phyloP scores from a whole-genome alignment of 2,329 filamentous ascomycete genomes.

The Neophaeococcomyces aloes region DNA sequence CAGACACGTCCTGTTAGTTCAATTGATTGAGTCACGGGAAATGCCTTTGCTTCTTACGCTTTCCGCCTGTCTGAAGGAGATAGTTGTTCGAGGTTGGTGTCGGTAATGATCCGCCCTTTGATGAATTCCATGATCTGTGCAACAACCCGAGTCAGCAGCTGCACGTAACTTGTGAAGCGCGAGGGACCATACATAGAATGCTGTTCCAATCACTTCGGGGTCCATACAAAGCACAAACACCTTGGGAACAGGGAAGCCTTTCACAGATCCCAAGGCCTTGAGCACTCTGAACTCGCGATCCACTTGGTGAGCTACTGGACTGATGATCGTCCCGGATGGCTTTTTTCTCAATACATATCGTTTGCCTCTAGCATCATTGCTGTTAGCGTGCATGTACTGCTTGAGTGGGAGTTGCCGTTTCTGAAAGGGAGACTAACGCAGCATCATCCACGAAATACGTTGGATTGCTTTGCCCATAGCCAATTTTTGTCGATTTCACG shows the following conservation, averaged over 20 bases:
- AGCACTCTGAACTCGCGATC: constrained; percentile 80
- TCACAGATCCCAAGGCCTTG: constrained; percentile 58
- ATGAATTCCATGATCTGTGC: constrained; percentile 60
- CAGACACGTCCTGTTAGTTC: background rate
- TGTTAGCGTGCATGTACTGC: background rate
- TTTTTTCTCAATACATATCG: constrained; percentile 83
- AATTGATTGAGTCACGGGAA: constrained; percentile 16
- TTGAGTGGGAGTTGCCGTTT: background rate
- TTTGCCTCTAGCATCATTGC: constrained; percentile 32
- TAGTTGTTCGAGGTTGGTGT: constrained; percentile 62
- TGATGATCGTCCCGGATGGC: constrained; percentile 72
- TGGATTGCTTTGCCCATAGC: constrained; percentile 15
- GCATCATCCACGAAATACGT: constrained; percentile 17
- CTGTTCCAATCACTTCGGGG: constrained; percentile 58
- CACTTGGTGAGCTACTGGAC: constrained; percentile 76
- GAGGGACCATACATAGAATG: constrained; percentile 56
- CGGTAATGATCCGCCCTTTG: constrained; percentile 74
- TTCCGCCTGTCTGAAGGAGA: constrained; percentile 51
- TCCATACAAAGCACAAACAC: constrained; percentile 71
- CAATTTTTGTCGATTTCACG: constrained; percentile 14
- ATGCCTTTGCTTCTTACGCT: constrained; percentile 65
- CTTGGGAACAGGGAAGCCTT: constrained; percentile 61
- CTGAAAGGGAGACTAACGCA: constrained; percentile 7
- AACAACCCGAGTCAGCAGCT: background rate
- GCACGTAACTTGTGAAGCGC: background rate